Evolutionary conservation across 257 asterid species (phyloP), one percentile per base, ranked within the genome.

Genomic region (Solanum virginianum): DNA sequence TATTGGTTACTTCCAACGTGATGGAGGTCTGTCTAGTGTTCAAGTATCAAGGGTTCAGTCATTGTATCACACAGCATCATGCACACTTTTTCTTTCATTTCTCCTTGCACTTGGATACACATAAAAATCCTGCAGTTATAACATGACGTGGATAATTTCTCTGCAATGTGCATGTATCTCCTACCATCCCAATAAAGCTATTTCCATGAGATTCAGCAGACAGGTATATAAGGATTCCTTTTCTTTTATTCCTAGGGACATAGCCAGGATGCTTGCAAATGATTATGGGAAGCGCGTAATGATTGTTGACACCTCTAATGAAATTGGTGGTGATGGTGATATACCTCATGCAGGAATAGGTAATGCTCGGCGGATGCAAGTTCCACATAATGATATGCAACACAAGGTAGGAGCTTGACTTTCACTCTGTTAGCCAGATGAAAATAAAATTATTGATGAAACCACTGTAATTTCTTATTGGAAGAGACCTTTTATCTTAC

Each of bases 271-370:
- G 99, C 98, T 96, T 82, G 98, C 99, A 57, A 89, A 93, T 90
- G 99, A 95, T 88, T 95, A 95, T 80, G 84, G 83, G 85, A 96
- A 91, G 90, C 98, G 99, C 16, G 98, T 96, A 36, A 96, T 96
- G 99, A 95, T 96, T 89, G 99, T 96, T 81, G 99, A 96, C 90
- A 96, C 99, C 85, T 96, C 99, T 17, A 96, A 96, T 87, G 99
- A 96, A 88, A 95, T 96, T 86, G 99, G 98, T 80, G 99, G 99
- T 54, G 99, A 96, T 85, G 99, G 99, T 81, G 99, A 96, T 89
- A 93, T 96, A 80, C 97, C 99, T 84, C 99, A 96, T 85, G 89
- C 90, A 36, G 99, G 99, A 90, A 93, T 96, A 83, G 99, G 99
- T 81, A 90, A 87, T 87, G 99, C 99, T 87, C 94, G 99, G 43